Evolutionary conservation across 2,329 filamentous ascomycete species (phyloP).

Genomic region (Alternaria arbusti): DNA sequence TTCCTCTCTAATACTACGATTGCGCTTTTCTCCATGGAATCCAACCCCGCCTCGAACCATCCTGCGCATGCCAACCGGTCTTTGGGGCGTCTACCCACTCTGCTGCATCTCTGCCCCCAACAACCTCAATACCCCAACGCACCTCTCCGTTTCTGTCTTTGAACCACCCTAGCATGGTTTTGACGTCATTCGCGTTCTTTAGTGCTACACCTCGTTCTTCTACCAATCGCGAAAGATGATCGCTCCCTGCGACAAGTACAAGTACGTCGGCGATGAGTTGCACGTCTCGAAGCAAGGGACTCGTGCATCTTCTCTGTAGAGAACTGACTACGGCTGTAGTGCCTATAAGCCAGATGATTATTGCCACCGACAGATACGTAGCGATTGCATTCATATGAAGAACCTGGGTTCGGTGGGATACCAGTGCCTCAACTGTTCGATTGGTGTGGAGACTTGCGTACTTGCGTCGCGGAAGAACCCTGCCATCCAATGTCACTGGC

Average conservation of each 20-base stretch:
- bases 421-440: constrained; percentile 10
- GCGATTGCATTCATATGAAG: constrained; percentile 26
- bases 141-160: constrained; percentile 20
- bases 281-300: constrained; percentile 23
- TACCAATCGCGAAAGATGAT: constrained; percentile 26
- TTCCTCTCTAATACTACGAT: constrained; percentile 13
- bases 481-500: constrained; percentile 7
- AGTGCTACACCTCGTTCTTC: constrained; percentile 18
- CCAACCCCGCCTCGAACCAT: neutral
- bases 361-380: constrained; percentile 24
- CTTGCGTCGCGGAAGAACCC: neutral
- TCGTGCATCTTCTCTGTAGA: constrained; percentile 25
- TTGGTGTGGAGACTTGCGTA: constrained; percentile 14
- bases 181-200: constrained; percentile 15
- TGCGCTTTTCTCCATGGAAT: neutral
- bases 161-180: constrained; percentile 32
- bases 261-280: constrained; percentile 33
- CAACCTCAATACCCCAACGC: constrained; percentile 33
- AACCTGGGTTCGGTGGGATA: constrained; percentile 21
- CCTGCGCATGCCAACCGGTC: constrained; percentile 5
- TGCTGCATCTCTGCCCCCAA: constrained; percentile 22
- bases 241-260: constrained; percentile 31
- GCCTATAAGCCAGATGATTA: constrained; percentile 28
- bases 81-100: constrained; percentile 24
- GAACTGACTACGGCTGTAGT: constrained; percentile 18